Evolutionary conservation across 352 stramenopile species (phyloP), one percentile per base, ranked within the genome.

Genomic region (Phytophthora brassicae): DNA sequence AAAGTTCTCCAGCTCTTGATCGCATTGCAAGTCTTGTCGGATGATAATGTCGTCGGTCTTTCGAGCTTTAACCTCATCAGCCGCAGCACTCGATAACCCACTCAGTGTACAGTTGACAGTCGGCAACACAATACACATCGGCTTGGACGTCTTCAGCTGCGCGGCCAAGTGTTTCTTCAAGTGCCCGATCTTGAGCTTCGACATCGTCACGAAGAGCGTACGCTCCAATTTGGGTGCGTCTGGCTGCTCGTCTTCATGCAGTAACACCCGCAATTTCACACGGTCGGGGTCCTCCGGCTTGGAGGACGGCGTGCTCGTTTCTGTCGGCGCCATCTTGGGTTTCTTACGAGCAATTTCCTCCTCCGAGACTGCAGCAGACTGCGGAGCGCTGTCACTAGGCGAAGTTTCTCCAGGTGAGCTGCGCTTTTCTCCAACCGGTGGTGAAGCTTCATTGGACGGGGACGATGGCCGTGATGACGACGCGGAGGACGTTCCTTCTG

Each of bases 1-100:
- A 60, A 76, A 86, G 67, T 90, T 72, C 49, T 89, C 75, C 7
- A 91, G 68, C 60, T 90, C 80, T 36, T 93, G 84, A 57, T 93
- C 81, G 47, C 77, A 90, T 45, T 74, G 70, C 58, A 93, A 56
- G 49, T 93, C 84, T 35, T 86, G 77, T 26, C 84, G 79, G 49
- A 88, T 75, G 14, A 60, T 56, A 14, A 68, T 44, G 31, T 53
- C 52, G 0, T 35, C 44, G 6, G 43, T 66, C 41, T 53, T 61
- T 39, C 33, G 41, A 0, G 46, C 56, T n/a, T 66, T 67, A 6
- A 52, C 59, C 16, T 45, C 68, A 26, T 52, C 51, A 22, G 54
- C 59, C 16, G 48, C 68, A 26, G 56, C 51, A 22, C 26, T 14
- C 5, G 39, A 65, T 5, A 90, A 50, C 0, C 84, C 81, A 48